These are phyloP conservation scores for Phylloporus sp. DNA, from an alignment of 768 basidiomycete genomes.

Conservation along the genomic window DNA sequence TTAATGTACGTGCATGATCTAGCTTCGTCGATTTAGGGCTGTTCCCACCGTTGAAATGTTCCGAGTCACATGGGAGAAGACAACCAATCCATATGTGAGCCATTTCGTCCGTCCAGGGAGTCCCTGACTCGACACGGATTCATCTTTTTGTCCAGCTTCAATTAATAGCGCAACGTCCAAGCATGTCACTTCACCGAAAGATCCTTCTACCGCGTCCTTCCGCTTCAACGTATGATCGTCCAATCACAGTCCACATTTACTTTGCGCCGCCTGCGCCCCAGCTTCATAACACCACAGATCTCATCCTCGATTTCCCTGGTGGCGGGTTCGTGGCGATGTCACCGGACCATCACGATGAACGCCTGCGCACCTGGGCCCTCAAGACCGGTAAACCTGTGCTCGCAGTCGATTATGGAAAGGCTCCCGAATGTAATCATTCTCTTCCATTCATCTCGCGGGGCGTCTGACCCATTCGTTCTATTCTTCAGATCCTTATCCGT, in stretches of 20 bases:
- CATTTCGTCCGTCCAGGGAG: constrained; percentile 22
- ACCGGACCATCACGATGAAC: constrained; percentile 94
- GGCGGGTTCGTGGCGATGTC: constrained; percentile 97
- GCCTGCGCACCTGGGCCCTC: constrained; percentile 81
- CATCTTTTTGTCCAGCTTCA: constrained; percentile 53
- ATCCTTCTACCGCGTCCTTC: constrained; percentile 80
- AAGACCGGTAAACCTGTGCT: constrained; percentile 75
- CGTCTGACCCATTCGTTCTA: neutral
- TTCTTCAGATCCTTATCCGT: constrained; percentile 86
- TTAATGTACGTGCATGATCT: constrained; percentile 2
- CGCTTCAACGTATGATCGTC: constrained; percentile 69
- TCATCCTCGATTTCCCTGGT: constrained; percentile 91
- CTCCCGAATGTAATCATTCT: constrained; percentile 75
- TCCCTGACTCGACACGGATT: constrained; percentile 5
- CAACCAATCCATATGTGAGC: constrained; percentile 80
- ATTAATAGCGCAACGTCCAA: constrained; percentile 49
- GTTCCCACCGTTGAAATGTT: constrained; percentile 96
- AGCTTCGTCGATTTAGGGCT: constrained; percentile 90
- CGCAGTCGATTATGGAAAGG: constrained; percentile 92
- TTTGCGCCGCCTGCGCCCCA: constrained; percentile 66
- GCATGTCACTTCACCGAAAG: constrained; percentile 60
- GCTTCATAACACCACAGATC: constrained; percentile 62
- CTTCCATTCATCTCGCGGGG: neutral
- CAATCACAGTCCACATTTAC: constrained; percentile 80
- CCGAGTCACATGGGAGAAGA: constrained; percentile 95